These are phyloP conservation scores for Candida berthetii DNA, from an alignment of 805 yeast species.

Conservation along the genomic window DNA sequence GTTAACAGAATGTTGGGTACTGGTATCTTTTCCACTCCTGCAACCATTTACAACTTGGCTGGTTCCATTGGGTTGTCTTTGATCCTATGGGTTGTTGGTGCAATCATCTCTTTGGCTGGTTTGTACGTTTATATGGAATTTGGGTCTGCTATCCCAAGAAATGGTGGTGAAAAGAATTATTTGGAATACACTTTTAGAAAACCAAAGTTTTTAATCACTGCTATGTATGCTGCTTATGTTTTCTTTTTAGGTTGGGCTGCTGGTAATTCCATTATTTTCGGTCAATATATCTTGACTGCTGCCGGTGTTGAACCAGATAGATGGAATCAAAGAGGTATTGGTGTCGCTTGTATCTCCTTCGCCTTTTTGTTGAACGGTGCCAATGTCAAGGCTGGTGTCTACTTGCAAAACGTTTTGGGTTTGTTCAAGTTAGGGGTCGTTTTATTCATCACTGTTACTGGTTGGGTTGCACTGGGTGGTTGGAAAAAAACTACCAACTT, in stretches of 20 bases:
- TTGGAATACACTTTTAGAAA: constrained; percentile 63
- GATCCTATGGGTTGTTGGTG: constrained; percentile 71
- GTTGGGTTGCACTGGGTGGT: constrained; percentile 81
- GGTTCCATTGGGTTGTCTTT: constrained; percentile 73
- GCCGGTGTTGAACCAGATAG: constrained; percentile 60
- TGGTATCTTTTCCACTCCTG: constrained; percentile 70
- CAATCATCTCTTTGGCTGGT: constrained; percentile 59
- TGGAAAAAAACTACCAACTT: constrained; percentile 60
- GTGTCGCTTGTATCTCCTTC: constrained; percentile 67
- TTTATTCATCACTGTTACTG: constrained; percentile 63
- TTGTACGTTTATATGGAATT: constrained; percentile 73
- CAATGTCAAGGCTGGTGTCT: constrained; percentile 60
- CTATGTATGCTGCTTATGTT: constrained; percentile 62
- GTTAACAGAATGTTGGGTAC: constrained; percentile 71
- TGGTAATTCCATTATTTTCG: constrained; percentile 75
- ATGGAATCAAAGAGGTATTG: constrained; percentile 77
- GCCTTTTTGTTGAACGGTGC: constrained; percentile 59
- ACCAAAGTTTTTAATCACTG: constrained; percentile 65
- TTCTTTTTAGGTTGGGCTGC: constrained; percentile 83
- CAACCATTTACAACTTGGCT: constrained; percentile 40
- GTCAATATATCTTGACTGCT: constrained; percentile 70
- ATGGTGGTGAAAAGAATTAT: constrained; percentile 85
- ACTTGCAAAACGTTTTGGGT: constrained; percentile 61
- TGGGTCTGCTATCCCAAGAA: constrained; percentile 72
- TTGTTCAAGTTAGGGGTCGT: constrained; percentile 69